phyloP scores from a whole-genome alignment of 352 stramenopile genomes.

The Hyaloperonospora brassicae region DNA sequence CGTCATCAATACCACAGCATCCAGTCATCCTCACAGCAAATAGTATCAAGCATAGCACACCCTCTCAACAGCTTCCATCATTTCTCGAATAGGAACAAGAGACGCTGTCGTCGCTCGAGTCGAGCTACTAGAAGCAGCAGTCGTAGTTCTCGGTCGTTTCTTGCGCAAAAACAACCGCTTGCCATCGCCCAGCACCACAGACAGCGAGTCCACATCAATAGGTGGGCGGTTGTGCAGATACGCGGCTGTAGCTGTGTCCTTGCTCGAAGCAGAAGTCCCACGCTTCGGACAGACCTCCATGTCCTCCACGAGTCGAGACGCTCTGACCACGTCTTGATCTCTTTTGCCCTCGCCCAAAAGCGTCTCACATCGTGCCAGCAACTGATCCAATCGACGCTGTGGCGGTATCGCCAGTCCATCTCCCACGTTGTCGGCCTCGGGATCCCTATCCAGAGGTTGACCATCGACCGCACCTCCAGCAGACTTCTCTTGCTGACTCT shows the following conservation, averaged over 20 bases:
- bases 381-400: slow-evolving; percentile 39
- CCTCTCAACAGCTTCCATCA: slow-evolving; percentile 52
- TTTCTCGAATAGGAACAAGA: slow-evolving; percentile 43
- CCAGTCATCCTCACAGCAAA: neutral
- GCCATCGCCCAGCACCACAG: slow-evolving; percentile 45
- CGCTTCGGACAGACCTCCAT: slow-evolving; percentile 22
- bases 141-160: slow-evolving; percentile 24
- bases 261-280: slow-evolving; percentile 9
- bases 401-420: slow-evolving; percentile 26
- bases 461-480: slow-evolving; percentile 1
- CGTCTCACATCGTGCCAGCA: slow-evolving; percentile 56
- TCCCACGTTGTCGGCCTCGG: slow-evolving; percentile 11
- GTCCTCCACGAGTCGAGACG: slow-evolving; percentile 21
- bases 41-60: slow-evolving; percentile 13
- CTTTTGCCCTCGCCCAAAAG: slow-evolving; percentile 45
- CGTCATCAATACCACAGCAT: slow-evolving; percentile 2
- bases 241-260: slow-evolving; percentile 30
- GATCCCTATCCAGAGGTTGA: slow-evolving; percentile 4
- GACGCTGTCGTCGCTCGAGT: slow-evolving; percentile 18
- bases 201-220: slow-evolving; percentile 51
- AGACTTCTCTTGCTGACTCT: slow-evolving; percentile 7
- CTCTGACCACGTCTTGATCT: slow-evolving; percentile 36
- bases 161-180: slow-evolving; percentile 62
- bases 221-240: slow-evolving; percentile 58
- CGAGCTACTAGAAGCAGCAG: slow-evolving; percentile 3